Base-by-base conservation (phyloP, 768 basidiomycete genomes). In the Suillus fuscotomentosus region DNA sequence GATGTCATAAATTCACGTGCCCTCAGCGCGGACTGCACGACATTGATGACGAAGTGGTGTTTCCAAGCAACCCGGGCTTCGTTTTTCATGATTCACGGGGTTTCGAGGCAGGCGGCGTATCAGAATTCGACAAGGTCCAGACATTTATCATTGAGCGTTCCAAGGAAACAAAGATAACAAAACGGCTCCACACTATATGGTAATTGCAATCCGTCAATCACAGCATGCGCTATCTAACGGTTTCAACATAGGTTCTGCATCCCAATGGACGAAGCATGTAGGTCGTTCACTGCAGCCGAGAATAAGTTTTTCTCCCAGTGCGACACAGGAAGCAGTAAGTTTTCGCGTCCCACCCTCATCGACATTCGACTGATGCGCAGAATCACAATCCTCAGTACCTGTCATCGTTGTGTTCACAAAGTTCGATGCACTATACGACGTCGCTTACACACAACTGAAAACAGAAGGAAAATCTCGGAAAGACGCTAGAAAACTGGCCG, bases 181-280 rank as follows among this genome's bases (percentile, higher is more conserved):
- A 78, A 31, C 74, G 74, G 38, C 50, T 82, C 15, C 80, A 81
- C 70, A 78, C 69, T 0, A 80, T 81, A 39, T 82, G 80, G 80
- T 78, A 59, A 11, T 45, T 45, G n/a, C 11, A 22, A 34, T 65
- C 41, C 63, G 50, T 9, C 34, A n/a, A 6, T 62, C 13, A 7
- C 0, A 45, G 34, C 13, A 22, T 38, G 53, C 20, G 22, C 48
- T 61, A 60, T 38, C 41, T 54, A 38, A 38, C 14, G 22, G n/a
- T 55, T 55, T 36, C 43, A 31, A n/a, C 17, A 27, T 62, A 82
- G 81, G 81, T 81, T 75, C 60, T 82, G 81, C 61, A 72, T 81
- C 60, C 68, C 69, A 2, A 72, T 74, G 57, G 66, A 76, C 63
- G 67, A 69, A 1, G 24, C 54, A 51, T 59, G 61, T 22, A 63